Evolutionary conservation across 306 rosid species (phyloP).

Genomic region (Urtica urens): DNA sequence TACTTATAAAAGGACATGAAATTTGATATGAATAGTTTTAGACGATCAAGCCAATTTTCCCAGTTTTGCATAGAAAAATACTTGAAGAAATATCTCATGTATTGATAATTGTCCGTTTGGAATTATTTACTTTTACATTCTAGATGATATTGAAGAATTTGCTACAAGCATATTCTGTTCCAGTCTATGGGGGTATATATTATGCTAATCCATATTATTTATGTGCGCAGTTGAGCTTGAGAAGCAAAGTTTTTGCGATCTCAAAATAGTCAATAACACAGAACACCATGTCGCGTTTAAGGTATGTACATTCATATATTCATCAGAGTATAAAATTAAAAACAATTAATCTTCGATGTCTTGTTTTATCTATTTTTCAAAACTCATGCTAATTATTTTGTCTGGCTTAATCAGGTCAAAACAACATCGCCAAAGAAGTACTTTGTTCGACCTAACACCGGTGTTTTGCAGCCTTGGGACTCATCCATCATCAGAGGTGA

Average conservation of each 20-base stretch:
- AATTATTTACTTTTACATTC: no score
- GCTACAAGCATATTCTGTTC: no score
- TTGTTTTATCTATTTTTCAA: conserved; percentile 3
- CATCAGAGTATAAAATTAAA: neutral
- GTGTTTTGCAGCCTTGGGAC: conserved; percentile 75
- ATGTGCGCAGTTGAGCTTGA: conserved; percentile 73
- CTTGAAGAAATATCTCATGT: no score
- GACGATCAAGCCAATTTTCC: no score
- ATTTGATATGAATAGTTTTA: no score
- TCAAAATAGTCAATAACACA: conserved; percentile 66
- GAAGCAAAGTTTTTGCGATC: conserved; percentile 78
- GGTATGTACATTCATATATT: conserved; percentile 29
- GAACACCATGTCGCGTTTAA: conserved; percentile 76
- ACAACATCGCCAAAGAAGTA: conserved; percentile 96
- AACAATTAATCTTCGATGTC: neutral
- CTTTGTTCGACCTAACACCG: conserved; percentile 92
- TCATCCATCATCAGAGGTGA: conserved; percentile 85
- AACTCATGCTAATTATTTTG: conserved; percentile 1
- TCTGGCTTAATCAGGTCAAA: conserved; percentile 63
- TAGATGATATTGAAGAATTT: no score
- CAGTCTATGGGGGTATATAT: no score
- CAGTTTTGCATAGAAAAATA: no score
- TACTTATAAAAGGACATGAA: no score
- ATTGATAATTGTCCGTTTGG: no score
- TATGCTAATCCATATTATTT: conserved; percentile 18